Evolutionary conservation across 2,329 filamentous ascomycete species (phyloP).

Genomic region (Coleophoma eucalyptorum): DNA sequence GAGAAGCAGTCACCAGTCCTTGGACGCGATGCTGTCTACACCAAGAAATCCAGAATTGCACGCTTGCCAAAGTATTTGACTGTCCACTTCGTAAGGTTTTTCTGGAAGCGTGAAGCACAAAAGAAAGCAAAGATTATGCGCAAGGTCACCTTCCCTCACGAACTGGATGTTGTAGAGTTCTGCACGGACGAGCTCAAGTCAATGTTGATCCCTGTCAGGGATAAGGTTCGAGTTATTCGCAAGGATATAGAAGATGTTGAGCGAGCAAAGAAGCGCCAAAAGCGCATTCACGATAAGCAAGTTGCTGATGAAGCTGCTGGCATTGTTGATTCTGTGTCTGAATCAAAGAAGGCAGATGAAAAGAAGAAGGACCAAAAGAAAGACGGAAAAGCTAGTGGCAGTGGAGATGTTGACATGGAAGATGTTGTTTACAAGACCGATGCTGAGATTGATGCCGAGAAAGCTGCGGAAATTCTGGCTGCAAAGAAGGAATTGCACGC

Average conservation of each 20-base stretch:
- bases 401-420: constrained; percentile 69
- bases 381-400: constrained; percentile 28
- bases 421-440: constrained; percentile 75
- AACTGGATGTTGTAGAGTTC: constrained; percentile 91
- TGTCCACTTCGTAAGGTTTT: constrained; percentile 96
- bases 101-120: constrained; percentile 91
- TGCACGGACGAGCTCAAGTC: constrained; percentile 87
- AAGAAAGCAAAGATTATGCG: constrained; percentile 99
- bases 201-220: constrained; percentile 83
- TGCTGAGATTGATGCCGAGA: constrained; percentile 86
- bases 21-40: constrained; percentile 77
- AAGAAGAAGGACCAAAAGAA: constrained; percentile 46
- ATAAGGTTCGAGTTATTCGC: constrained; percentile 90
- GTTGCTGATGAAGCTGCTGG: constrained; percentile 44
- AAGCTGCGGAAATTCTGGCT: constrained; percentile 65
- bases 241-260: constrained; percentile 95
- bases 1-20: constrained; percentile 83
- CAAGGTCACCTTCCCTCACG: constrained; percentile 93
- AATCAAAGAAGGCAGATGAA: constrained; percentile 42
- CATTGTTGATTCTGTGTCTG: constrained; percentile 36
- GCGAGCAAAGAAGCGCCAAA: constrained; percentile 87
- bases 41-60: constrained; percentile 85
- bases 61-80: constrained; percentile 92
- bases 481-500: constrained; percentile 86
- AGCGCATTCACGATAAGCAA: constrained; percentile 52